phyloP scores from a whole-genome alignment of 192 early-diverging fungal genomes.

The Neocallimastix lanati region DNA sequence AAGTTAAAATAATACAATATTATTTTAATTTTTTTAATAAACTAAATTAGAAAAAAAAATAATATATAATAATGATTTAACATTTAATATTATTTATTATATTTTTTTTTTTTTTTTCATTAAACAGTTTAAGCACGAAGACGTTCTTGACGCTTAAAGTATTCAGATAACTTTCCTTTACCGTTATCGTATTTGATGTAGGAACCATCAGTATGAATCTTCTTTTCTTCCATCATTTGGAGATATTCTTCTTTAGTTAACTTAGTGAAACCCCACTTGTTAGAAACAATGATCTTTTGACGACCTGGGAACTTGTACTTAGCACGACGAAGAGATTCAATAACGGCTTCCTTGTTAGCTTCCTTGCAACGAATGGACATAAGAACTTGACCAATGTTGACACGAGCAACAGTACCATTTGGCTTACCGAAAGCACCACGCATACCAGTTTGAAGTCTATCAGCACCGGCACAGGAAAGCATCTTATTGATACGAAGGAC shows the following conservation, averaged over 20 bases:
- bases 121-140: not conserved
- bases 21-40: too few relatives aligned
- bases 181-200: not conserved
- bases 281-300: constrained; percentile 96
- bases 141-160: not conserved
- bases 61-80: too few relatives aligned
- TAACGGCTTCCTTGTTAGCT: constrained; percentile 74
- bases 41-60: too few relatives aligned
- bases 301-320: constrained; percentile 99
- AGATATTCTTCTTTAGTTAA: constrained; percentile 74
- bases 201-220: not conserved
- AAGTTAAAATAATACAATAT: too few relatives aligned
- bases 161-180: not conserved
- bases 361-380: constrained; percentile 94
- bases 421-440: constrained; percentile 98
- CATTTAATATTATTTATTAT: too few relatives aligned
- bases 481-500: constrained; percentile 99
- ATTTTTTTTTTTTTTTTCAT: too few relatives aligned
- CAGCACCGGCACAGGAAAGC: constrained; percentile 98
- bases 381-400: constrained; percentile 95
- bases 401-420: constrained; percentile 82
- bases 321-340: constrained; percentile 79
- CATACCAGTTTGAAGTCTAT: constrained; percentile 98
- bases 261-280: constrained; percentile 99
- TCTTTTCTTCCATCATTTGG: not conserved